Evolutionary conservation across 129 eudicot species (phyloP).

Genomic region (Chrysanthemum seticuspe): DNA sequence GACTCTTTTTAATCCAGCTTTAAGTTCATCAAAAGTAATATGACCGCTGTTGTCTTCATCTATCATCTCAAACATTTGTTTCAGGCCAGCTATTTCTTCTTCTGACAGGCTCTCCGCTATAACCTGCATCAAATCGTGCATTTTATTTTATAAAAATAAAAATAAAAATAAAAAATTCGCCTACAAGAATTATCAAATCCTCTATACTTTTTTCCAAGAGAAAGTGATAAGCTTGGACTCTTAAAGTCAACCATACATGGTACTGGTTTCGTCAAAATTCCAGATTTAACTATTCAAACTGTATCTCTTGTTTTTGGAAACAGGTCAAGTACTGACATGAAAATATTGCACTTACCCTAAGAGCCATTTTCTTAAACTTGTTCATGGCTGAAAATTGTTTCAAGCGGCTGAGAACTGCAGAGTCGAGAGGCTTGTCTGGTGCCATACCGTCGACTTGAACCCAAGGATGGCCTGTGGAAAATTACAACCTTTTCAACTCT

Average conservation of each 20-base stretch:
- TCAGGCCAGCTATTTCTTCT: constrained; percentile 74
- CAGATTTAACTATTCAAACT: background rate
- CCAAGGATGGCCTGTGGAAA: constrained; percentile 73
- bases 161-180: background rate
- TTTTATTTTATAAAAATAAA: background rate
- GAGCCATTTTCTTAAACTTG: constrained; percentile 74
- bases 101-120: constrained; percentile 61
- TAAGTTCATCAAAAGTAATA: constrained; percentile 67
- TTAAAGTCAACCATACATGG: constrained; percentile 10
- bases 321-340: background rate
- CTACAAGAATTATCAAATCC: background rate
- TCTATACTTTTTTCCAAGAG: background rate
- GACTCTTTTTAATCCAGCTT: constrained; percentile 53
- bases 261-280: background rate
- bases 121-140: constrained; percentile 39
- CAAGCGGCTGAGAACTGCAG: constrained; percentile 67
- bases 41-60: constrained; percentile 65
- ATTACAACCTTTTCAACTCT: background rate
- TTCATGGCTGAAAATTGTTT: constrained; percentile 79
- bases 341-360: constrained; percentile 42
- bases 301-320: background rate
- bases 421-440: constrained; percentile 73
- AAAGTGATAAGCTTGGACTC: constrained; percentile 19
- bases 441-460: constrained; percentile 69
- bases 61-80: constrained; percentile 71